Conservation (phyloP, 1,139 yeast genomes). For the Geotrichum citri-aurantii region DNA sequence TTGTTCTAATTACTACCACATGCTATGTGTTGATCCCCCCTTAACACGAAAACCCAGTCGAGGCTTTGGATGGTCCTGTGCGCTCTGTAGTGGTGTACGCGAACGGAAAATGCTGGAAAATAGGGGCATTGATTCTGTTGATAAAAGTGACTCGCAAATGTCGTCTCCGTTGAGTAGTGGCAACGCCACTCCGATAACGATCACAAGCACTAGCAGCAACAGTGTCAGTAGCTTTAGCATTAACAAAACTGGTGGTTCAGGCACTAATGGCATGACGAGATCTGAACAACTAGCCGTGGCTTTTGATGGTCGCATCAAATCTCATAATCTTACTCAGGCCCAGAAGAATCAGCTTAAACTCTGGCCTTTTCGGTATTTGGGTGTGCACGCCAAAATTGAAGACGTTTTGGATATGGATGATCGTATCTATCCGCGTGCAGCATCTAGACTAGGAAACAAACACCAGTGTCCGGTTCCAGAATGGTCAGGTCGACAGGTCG, state of each 20-base stretch:
- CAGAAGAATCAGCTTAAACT: constrained; percentile 30
- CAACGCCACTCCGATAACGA: constrained; percentile 2
- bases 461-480: constrained; percentile 70
- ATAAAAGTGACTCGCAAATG: not conserved
- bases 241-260: too few relatives aligned
- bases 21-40: constrained; percentile 86
- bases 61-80: constrained; percentile 95
- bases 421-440: constrained; percentile 76
- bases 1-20: constrained; percentile 66
- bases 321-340: constrained; percentile 34
- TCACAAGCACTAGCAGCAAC: not conserved
- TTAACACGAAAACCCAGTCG: constrained; percentile 70
- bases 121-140: constrained; percentile 21
- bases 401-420: constrained; percentile 78
- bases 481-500: constrained; percentile 60
- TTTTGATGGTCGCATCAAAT: constrained; percentile 24
- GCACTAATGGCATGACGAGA: constrained; percentile 43
- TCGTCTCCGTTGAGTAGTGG: constrained; percentile 14
- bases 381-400: constrained; percentile 68
- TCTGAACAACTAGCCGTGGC: constrained; percentile 57
- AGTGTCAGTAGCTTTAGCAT: not conserved
- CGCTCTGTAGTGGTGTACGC: constrained; percentile 49
- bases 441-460: constrained; percentile 67
- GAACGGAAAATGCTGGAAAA: constrained; percentile 27
- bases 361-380: constrained; percentile 79